These are phyloP conservation scores for Pyrenula massariospora DNA, from an alignment of 495 filamentous ascomycete species.

Conservation along the genomic window DNA sequence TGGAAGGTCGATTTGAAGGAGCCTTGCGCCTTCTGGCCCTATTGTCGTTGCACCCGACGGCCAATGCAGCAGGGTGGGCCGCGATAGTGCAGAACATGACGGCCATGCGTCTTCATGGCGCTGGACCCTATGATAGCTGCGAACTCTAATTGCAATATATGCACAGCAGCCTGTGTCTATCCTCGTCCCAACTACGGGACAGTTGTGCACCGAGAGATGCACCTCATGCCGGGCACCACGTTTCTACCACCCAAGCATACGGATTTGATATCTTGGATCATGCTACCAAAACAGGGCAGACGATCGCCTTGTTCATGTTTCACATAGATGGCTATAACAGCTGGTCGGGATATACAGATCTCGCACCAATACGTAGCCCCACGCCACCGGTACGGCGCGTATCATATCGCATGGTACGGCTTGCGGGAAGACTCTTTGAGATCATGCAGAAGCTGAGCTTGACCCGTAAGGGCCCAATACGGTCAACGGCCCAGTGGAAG, in stretches of 20 bases:
- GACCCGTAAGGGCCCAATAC: not conserved
- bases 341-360: not conserved
- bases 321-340: not conserved
- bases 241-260: not conserved
- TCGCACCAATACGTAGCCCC: not conserved
- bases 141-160: not conserved
- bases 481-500: not conserved
- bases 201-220: not conserved
- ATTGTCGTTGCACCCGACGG: not conserved
- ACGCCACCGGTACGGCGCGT: not conserved
- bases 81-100: not conserved
- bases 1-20: not conserved
- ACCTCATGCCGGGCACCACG: not conserved
- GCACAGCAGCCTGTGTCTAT: not conserved
- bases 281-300: not conserved
- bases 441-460: not conserved
- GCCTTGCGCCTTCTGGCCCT: not conserved
- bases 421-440: not conserved
- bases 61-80: not conserved
- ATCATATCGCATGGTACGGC: not conserved
- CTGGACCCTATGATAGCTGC: not conserved
- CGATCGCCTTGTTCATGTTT: not conserved
- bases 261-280: not conserved
- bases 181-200: not conserved
- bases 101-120: not conserved